Evolutionary conservation across 306 rosid species (phyloP), one percentile per base, ranked within the genome.

Genomic region (Crotalaria pallida): DNA sequence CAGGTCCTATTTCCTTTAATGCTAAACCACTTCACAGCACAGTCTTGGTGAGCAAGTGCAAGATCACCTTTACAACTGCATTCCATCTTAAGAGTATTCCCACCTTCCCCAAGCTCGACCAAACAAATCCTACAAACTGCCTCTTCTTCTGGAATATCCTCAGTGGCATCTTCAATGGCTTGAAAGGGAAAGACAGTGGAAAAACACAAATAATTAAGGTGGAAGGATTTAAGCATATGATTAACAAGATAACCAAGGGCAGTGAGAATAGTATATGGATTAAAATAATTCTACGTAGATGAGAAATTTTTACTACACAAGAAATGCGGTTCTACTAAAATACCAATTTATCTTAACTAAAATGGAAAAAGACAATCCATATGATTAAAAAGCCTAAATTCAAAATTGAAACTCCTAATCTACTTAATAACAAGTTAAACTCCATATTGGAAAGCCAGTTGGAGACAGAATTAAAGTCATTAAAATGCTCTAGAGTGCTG

Each of bases 21-120:
- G 69, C 88, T 89, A 83, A 92, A 92, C 98, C 98, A 92, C 79
- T 92, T 92, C 61, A 92, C 81, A 26, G 98, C 98, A 81, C 98
- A 92, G 44, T 84, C 96, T 77, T 84, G 83, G 87, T 92, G 98
- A 65, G 98, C 96, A 55, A 92, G 96, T 36, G 98, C 96, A 72
- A 92, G 92, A 72, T 89, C 96, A 68, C 98, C 98, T 81, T 86
- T 92, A 84, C 98, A 92, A 79, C 96, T 89, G 88, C 98, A 92
- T 71, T 89, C 98, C 98, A 92, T 77, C 84, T 86, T 86, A 44
- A 92, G 92, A 24, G 89, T 83, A 75, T 83, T 87, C 26, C 92
- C 95, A 13, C 89, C 98, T 84, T 89, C 98, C 21, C 81, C 78
- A 15, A 92, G 89, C 87, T 84, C 98, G 34, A 75, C 79, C 52